Evolutionary conservation across 768 basidiomycete species (phyloP).

Genomic region (Lactarius akahatsu): DNA sequence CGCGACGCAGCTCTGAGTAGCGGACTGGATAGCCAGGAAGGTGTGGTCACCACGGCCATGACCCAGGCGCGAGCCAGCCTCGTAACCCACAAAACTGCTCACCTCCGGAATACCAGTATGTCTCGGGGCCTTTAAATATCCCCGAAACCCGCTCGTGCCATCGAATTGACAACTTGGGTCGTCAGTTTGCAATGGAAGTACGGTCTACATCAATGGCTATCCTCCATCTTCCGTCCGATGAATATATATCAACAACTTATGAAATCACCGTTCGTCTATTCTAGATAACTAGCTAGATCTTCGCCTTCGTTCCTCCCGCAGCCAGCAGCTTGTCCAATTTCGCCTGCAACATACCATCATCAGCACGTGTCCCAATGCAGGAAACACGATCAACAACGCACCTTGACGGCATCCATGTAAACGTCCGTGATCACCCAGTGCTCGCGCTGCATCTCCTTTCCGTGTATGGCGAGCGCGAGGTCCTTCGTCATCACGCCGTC

Average conservation of each 20-base stretch:
- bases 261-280: not conserved
- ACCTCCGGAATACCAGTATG: too few relatives aligned
- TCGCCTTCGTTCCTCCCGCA: not conserved
- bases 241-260: slow-evolving; percentile 1
- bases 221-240: not conserved
- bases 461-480: slow-evolving; percentile 90
- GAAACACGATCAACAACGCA: slow-evolving; percentile 38
- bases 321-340: slow-evolving; percentile 20
- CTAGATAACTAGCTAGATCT: slow-evolving; percentile 3
- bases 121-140: too few relatives aligned
- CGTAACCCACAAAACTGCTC: too few relatives aligned
- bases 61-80: too few relatives aligned
- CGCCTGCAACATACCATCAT: slow-evolving; percentile 1
- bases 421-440: slow-evolving; percentile 96
- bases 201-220: too few relatives aligned
- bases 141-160: too few relatives aligned
- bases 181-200: too few relatives aligned
- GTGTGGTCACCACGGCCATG: too few relatives aligned
- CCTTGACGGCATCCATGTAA: slow-evolving; percentile 93
- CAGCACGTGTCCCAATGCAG: not conserved
- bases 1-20: too few relatives aligned
- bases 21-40: too few relatives aligned
- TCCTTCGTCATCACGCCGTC: slow-evolving; percentile 98
- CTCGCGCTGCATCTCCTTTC: slow-evolving; percentile 85
- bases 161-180: too few relatives aligned